A percentile compares a stretch with the other conserved stretches of the same genome.
Evolutionary conservation across 495 filamentous ascomycete genomes (phyloP).

Genomic region (Rhizodiscina lignyota): DNA sequence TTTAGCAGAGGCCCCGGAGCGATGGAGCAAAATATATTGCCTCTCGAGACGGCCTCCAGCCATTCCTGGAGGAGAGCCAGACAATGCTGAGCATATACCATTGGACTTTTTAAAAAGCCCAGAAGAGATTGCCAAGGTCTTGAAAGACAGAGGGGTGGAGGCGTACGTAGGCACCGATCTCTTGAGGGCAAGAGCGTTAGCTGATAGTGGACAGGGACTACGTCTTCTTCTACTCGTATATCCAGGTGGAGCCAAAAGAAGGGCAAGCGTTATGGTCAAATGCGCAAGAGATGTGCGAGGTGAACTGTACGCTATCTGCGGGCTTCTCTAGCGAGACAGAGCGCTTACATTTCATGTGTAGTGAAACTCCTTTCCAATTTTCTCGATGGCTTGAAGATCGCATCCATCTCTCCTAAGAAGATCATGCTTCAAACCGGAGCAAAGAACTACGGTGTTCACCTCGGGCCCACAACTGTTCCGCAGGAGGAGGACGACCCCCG

Average conservation of each 20-base stretch:
- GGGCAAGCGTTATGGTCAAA: slow-evolving; percentile 27
- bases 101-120: slow-evolving; percentile 29
- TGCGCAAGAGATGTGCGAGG: slow-evolving; percentile 24
- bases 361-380: slow-evolving; percentile 28
- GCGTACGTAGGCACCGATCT: slow-evolving; percentile 4
- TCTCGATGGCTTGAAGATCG: slow-evolving; percentile 22
- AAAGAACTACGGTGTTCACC: slow-evolving; percentile 35
- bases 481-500: slow-evolving; percentile 29
- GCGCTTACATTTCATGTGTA: not conserved
- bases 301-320: slow-evolving; percentile 21
- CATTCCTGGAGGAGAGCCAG: slow-evolving; percentile 15
- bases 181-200: not conserved
- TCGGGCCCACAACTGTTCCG: slow-evolving; percentile 27
- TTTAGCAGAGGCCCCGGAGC: slow-evolving; percentile 24
- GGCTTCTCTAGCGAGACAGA: not conserved
- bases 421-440: slow-evolving; percentile 35
- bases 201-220: slow-evolving; percentile 21
- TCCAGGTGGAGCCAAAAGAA: slow-evolving; percentile 27
- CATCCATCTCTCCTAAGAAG: slow-evolving; percentile 26
- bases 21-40: slow-evolving; percentile 36
- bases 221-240: slow-evolving; percentile 39
- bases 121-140: slow-evolving; percentile 20
- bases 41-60: slow-evolving; percentile 27
- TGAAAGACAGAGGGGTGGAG: slow-evolving; percentile 20
- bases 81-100: slow-evolving; percentile 28